Evolutionary conservation across 768 basidiomycete genomes (phyloP), one percentile per base, ranked within the genome.

Genomic region (Pulveroboletus sp.): DNA sequence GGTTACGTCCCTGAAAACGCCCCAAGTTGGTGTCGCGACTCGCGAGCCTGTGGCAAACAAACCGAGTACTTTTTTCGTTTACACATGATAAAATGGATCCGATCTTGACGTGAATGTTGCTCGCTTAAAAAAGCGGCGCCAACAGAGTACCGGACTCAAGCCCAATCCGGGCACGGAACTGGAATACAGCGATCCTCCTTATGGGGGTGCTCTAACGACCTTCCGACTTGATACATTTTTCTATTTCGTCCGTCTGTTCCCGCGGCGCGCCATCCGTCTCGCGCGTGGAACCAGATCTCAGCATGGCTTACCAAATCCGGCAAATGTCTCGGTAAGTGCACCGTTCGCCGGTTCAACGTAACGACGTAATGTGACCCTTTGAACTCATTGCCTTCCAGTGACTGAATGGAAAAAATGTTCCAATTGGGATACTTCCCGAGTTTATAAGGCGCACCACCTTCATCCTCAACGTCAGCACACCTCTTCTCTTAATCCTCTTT

Each of bases 291-390:
- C n/a, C 9, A 9, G 7, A 24, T 33, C 41, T 33, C 17, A 51
- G 38, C 23, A 9, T 25, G 35, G 40, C 49, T 25, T 50, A 20
- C 49, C 47, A 41, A 53, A 57, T 43, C 32, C 44, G 44, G 50
- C 24, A 7, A 25, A 47, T 56, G 45, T 9, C 27, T 29, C 45
- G 41, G 49, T 38, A 29, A n/a, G n/a, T n/a, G n/a, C 47, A 51
- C 29, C 40, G 41, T 49, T 38, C 41, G 37, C n/a, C 52, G 10
- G 40, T 51, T 27, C 45, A 51, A 65, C 65, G 63, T 65, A 63
- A 64, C 38, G 19, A 32, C 36, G 33, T n/a, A 45, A 29, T 8
- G 29, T 33, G 56, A 64, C 62, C 62, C 59, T 64, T 61, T 45
- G 41, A 4, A 50, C 49, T 37, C 52, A 49, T 53, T 35, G 45